phyloP scores from a whole-genome alignment of 345 rosid genomes.

The Microthlaspi erraticum region DNA sequence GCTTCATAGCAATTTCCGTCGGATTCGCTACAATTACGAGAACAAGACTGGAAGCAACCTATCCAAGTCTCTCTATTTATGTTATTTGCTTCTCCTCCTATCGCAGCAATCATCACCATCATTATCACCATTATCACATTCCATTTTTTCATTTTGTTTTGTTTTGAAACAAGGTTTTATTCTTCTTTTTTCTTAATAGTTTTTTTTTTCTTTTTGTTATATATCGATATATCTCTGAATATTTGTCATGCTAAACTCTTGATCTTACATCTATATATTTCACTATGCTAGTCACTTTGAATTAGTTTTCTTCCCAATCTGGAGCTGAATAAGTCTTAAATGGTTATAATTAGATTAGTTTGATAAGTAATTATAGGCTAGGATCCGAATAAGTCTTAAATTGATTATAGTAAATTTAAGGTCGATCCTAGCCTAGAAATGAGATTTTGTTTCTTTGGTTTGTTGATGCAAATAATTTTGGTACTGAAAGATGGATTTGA shows the following conservation, averaged over 20 bases:
- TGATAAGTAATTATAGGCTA: too few relatives aligned
- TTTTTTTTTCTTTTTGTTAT: not conserved
- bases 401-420: too few relatives aligned
- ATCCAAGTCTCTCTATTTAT: not conserved
- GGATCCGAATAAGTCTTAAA: too few relatives aligned
- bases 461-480: too few relatives aligned
- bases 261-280: not conserved
- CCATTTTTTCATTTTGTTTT: slow-evolving; percentile 5
- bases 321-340: not conserved
- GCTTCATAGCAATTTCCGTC: slow-evolving; percentile 31
- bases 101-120: slow-evolving; percentile 9
- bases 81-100: slow-evolving; percentile 10
- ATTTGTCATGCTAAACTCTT: not conserved
- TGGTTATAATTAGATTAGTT: not conserved
- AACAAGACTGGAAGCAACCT: slow-evolving; percentile 29
- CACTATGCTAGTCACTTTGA: not conserved
- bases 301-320: slow-evolving; percentile 6
- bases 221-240: not conserved
- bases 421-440: too few relatives aligned
- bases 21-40: slow-evolving; percentile 14
- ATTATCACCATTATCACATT: slow-evolving; percentile 20
- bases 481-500: too few relatives aligned
- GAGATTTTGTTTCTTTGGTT: too few relatives aligned
- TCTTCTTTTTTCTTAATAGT: not conserved
- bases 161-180: not conserved